Base-by-base conservation (phyloP, 2,329 filamentous ascomycete species). In the Cercospora brassicicola region DNA sequence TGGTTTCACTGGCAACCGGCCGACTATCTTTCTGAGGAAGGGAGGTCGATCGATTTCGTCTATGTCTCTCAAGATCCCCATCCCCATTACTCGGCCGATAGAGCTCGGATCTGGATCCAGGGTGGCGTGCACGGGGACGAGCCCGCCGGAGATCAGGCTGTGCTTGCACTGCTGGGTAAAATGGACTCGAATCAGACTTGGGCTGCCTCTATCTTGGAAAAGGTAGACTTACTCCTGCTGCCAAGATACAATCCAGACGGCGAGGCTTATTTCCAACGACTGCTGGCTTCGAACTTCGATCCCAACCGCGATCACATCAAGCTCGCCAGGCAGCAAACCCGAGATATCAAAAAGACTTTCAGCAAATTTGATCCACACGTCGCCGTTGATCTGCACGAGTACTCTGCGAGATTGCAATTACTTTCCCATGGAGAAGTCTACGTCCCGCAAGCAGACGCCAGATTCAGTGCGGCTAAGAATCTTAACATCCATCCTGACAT, bases 201-300 rank as follows among this genome's bases (percentile, higher is more conserved):
- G 77, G 74, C 78, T 5, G 65, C 73, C 4, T 70, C 66, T 3
- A 74, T 80, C n/a, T 73, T 80, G 2, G 71, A 76, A 3, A 73
- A 73, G n/a, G 69, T 78, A 64, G 78, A 81, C 63, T 76, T 80
- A 26, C 67, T 79, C 20, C 66, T 79, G 0, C 59, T 80, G 3
- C 78, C 78, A 4, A 73, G 78, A 2, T 80, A 79, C 70, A 80
- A 80, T 28, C 77, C 77, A 1, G 78, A 80, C 61, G 79, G 78
- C 9, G 77, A 78, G 10, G 71, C 73, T 1, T 80, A 75, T 70
- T 80, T 80, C 39, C 77, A 80, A 64, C 76, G 78, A 33, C 73
- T 73, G 0, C 65, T 80, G 2, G 77, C 78, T 0, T 76, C 76
- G 10, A 79, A 78, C 68, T 78, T 76, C 63, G 79, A 80, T 76